A percentile compares a stretch with the other conserved stretches of the same genome.
These are phyloP conservation scores for Apiotrichum mycotoxinovorans DNA, from an alignment of 1,284 basidiomycete species.

Conservation along the genomic window DNA sequence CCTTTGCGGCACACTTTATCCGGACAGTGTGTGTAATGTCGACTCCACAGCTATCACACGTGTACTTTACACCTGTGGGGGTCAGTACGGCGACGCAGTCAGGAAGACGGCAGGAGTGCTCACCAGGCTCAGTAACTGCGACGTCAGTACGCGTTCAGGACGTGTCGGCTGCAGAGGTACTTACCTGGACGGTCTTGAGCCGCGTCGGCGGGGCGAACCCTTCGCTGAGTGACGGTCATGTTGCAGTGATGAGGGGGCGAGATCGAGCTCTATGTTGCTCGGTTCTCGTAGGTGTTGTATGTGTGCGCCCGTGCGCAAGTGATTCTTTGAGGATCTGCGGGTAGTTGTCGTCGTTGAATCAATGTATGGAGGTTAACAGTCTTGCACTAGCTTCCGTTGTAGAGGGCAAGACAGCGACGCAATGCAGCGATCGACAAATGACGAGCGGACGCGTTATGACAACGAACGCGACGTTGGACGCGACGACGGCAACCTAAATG, in stretches of 20 bases:
- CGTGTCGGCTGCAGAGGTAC: conserved; percentile 7
- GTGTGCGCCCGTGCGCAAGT: background rate
- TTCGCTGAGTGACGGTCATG: conserved; percentile 49
- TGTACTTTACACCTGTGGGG: conserved; percentile 44
- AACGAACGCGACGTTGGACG: background rate
- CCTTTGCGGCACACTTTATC: conserved; percentile 81
- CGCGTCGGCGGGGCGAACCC: conserved; percentile 36
- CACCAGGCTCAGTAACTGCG: conserved; percentile 41
- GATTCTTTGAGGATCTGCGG: no score
- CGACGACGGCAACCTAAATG: background rate
- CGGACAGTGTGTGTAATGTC: conserved; percentile 75
- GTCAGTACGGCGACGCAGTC: background rate
- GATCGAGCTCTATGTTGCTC: background rate
- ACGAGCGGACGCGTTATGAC: background rate
- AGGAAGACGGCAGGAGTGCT: background rate
- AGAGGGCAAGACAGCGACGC: no score
- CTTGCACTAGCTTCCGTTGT: no score
- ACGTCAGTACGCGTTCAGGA: conserved; percentile 6
- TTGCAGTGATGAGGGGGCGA: background rate
- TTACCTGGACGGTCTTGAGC: conserved; percentile 38
- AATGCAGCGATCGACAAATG: background rate
- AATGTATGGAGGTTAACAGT: no score
- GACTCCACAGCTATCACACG: conserved; percentile 50
- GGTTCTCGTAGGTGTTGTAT: background rate
- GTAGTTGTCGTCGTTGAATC: no score